These are phyloP conservation scores for Neurospora sublineolata DNA, from an alignment of 495 filamentous ascomycete genomes.

Conservation along the genomic window DNA sequence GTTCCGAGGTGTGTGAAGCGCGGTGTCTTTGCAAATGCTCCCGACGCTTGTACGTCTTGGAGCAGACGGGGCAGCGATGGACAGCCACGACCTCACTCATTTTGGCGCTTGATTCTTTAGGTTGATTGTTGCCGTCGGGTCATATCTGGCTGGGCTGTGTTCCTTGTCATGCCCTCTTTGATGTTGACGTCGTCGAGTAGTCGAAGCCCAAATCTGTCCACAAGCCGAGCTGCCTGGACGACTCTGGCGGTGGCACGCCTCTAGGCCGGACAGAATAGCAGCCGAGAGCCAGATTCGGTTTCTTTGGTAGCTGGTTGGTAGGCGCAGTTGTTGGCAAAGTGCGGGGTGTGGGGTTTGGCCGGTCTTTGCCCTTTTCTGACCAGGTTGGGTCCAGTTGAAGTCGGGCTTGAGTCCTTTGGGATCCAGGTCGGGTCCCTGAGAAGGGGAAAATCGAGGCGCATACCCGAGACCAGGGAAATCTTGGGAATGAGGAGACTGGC, in stretches of 20 bases:
- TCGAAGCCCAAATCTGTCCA: background rate
- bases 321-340: background rate
- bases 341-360: background rate
- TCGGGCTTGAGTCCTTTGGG: background rate
- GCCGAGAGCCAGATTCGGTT: background rate
- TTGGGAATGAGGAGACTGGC: background rate
- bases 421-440: background rate
- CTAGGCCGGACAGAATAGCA: background rate
- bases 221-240: background rate
- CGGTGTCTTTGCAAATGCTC: constrained; percentile 22
- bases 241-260: background rate
- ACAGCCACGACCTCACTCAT: background rate
- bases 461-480: background rate
- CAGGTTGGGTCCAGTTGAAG: background rate
- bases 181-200: background rate
- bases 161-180: background rate
- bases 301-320: background rate
- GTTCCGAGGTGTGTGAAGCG: constrained; percentile 16
- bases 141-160: background rate
- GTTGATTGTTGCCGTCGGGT: background rate
- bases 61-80: constrained; percentile 21
- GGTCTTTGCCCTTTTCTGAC: background rate
- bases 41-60: constrained; percentile 24
- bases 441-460: background rate
- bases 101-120: background rate